Percentiles rank a stretch among this genome's conserved stretches.
Evolutionary conservation across 192 early-diverging fungal genomes (phyloP).

Genomic region (Mortierella antarctica): DNA sequence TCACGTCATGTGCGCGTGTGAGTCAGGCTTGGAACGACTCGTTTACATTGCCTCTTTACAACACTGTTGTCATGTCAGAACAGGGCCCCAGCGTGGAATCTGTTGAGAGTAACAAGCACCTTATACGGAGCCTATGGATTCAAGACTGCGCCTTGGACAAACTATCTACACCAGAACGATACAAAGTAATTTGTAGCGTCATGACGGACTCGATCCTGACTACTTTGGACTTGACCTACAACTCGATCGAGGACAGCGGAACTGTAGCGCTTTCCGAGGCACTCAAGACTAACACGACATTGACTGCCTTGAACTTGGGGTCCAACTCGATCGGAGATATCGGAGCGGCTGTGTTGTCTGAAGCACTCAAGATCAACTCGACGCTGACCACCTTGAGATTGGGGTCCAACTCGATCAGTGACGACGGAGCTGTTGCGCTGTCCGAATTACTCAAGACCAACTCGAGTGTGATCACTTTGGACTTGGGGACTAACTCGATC

Average conservation of each 20-base stretch:
- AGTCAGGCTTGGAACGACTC: slow-evolving; percentile 10
- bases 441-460: slow-evolving; percentile 7
- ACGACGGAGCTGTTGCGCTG: background rate
- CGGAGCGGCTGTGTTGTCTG: background rate
- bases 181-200: background rate
- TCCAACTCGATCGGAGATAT: background rate
- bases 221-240: background rate
- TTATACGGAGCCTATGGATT: background rate
- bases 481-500: background rate
- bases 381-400: background rate
- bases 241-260: background rate
- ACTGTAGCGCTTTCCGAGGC: background rate
- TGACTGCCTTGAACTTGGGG: background rate
- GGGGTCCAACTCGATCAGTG: background rate
- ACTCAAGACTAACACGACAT: background rate
- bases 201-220: background rate
- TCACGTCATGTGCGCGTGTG: slow-evolving; percentile 14
- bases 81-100: background rate
- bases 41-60: slow-evolving; percentile 10
- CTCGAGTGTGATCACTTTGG: slow-evolving; percentile 1
- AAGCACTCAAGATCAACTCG: slow-evolving; percentile 7
- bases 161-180: background rate
- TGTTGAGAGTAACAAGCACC: slow-evolving; percentile 10
- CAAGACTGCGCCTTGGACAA: background rate
- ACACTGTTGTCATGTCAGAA: background rate